These are phyloP conservation scores for Fallopia convolvulus DNA, from an alignment of 148 eudicot genomes.

Conservation along the genomic window DNA sequence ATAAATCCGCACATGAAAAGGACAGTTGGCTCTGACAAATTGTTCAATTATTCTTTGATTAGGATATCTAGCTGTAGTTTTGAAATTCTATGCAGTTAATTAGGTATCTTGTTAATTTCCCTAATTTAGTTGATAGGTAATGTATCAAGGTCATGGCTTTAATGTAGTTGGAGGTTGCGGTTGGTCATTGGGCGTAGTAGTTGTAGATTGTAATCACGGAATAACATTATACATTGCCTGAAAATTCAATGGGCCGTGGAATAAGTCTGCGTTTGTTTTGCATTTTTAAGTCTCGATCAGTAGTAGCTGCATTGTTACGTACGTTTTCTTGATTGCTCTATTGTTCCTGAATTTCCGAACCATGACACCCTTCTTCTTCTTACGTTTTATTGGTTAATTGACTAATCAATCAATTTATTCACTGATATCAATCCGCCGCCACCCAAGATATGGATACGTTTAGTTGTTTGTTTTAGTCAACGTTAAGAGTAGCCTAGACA, in stretches of 20 bases:
- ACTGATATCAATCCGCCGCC: not conserved
- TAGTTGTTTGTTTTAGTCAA: not conserved
- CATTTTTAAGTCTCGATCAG: not conserved
- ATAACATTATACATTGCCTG: not conserved
- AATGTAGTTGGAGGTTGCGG: not conserved
- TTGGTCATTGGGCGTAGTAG: not conserved
- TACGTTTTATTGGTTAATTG: not conserved
- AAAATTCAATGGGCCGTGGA: not conserved
- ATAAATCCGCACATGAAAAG: not conserved
- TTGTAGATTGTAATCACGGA: not conserved
- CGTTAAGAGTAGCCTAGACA: not conserved
- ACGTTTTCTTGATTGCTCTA: not conserved
- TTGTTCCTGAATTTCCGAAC: too few species aligned
- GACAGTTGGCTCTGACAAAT: not conserved
- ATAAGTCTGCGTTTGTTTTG: not conserved
- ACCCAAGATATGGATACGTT: not conserved
- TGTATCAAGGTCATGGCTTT: not conserved
- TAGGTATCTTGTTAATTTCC: not conserved
- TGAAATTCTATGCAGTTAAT: not conserved
- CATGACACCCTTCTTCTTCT: too few species aligned
- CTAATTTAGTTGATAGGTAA: not conserved
- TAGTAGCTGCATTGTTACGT: not conserved
- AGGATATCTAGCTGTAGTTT: not conserved
- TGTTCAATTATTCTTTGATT: not conserved
- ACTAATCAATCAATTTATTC: not conserved